phyloP scores from a whole-genome alignment of 306 rosid species.

The Glycine tomentella region DNA sequence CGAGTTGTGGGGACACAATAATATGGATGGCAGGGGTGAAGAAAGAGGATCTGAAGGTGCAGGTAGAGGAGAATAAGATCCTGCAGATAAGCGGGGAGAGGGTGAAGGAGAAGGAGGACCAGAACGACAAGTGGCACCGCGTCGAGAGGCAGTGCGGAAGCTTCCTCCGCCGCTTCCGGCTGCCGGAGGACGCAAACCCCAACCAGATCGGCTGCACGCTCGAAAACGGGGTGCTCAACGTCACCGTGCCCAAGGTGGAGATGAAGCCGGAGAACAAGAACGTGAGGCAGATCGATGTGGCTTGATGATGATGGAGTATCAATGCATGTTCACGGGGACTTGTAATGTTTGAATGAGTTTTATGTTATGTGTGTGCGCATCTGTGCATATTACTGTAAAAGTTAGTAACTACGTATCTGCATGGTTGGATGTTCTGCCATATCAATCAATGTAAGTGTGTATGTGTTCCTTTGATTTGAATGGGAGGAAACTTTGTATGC shows the following conservation, averaged over 20 bases:
- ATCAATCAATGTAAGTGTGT: no score
- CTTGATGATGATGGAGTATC: not conserved
- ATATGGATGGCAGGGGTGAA: constrained; percentile 40
- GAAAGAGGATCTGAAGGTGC: constrained; percentile 55
- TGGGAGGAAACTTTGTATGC: no score
- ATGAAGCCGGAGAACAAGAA: constrained; percentile 11
- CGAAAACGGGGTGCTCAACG: constrained; percentile 45
- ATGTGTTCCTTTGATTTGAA: no score
- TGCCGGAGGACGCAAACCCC: constrained; percentile 43
- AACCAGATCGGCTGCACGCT: constrained; percentile 39
- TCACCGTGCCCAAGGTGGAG: constrained; percentile 45
- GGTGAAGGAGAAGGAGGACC: constrained; percentile 48
- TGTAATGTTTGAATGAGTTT: not conserved
- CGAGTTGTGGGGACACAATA: not conserved
- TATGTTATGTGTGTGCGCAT: not conserved
- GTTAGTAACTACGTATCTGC: not conserved
- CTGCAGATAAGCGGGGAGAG: constrained; percentile 56
- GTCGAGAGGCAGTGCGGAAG: constrained; percentile 46
- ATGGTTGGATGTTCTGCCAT: not conserved
- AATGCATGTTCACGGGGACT: not conserved
- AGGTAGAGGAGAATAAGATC: constrained; percentile 50
- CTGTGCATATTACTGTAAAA: not conserved
- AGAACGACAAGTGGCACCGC: constrained; percentile 48
- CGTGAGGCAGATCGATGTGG: constrained; percentile 47
- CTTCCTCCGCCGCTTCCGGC: constrained; percentile 48